Evolutionary conservation across 257 asterid genomes (phyloP).

Genomic region (Fraxinus anomala): DNA sequence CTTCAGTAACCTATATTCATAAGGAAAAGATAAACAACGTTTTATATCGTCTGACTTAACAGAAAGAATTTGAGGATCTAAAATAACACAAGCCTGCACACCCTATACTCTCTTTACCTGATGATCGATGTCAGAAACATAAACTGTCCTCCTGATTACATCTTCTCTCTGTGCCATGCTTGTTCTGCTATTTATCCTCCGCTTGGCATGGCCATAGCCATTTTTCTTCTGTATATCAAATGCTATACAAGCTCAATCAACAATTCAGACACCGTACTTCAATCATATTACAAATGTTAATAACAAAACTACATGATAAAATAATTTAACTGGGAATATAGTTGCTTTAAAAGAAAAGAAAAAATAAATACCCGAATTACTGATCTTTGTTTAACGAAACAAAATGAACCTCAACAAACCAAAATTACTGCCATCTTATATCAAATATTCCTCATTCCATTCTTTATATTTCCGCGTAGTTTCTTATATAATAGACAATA

Average conservation of each 20-base stretch:
- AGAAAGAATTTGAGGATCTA: neutral
- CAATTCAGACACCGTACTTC: constrained; percentile 8
- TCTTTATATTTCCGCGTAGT: neutral
- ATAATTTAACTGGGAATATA: neutral
- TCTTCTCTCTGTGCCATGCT: constrained; percentile 75
- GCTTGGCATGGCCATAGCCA: constrained; percentile 50
- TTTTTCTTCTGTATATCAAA: constrained; percentile 54
- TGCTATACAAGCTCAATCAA: constrained; percentile 18
- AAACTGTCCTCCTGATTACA: constrained; percentile 73
- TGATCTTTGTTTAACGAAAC: neutral
- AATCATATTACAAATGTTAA: neutral
- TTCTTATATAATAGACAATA: neutral
- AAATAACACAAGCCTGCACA: neutral
- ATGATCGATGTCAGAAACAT: constrained; percentile 76
- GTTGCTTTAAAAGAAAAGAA: neutral
- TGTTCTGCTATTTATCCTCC: constrained; percentile 59
- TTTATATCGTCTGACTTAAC: neutral
- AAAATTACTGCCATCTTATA: neutral
- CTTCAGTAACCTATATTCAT: constrained; percentile 64
- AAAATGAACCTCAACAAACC: neutral
- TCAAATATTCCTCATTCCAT: neutral
- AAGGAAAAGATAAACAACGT: constrained; percentile 5
- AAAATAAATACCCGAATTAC: neutral
- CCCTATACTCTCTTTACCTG: constrained; percentile 44
- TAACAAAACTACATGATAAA: neutral